A percentile compares a stretch with the other conserved stretches of the same genome.
These are phyloP conservation scores for Endocalyx cinctus DNA, from an alignment of 2,329 filamentous ascomycete genomes.

Conservation along the genomic window DNA sequence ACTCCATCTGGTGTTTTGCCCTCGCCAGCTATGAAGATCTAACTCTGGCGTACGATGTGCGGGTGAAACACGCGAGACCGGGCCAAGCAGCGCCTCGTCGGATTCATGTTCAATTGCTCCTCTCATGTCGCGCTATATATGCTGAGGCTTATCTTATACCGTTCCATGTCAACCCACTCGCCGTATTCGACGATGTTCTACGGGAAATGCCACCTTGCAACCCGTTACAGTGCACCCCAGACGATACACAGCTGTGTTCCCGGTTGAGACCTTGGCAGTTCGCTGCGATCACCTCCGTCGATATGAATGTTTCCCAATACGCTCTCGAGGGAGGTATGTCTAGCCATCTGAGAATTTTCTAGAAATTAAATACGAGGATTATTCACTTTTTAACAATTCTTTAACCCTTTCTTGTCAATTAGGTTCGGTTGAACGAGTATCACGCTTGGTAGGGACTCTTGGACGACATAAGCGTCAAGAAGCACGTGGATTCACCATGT, in stretches of 20 bases:
- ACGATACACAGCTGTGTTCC: conserved; percentile 4
- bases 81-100: conserved; percentile 19
- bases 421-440: conserved; percentile 19
- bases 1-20: conserved; percentile 21
- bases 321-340: conserved; percentile 21
- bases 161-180: conserved; percentile 20
- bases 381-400: too few species aligned
- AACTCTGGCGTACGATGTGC: conserved; percentile 10
- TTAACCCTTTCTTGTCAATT: conserved; percentile 1
- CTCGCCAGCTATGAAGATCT: conserved; percentile 18
- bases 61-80: conserved; percentile 12
- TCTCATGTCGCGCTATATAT: conserved; percentile 23
- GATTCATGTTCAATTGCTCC: conserved; percentile 16
- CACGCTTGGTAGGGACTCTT: conserved; percentile 16
- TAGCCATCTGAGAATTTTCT: neutral
- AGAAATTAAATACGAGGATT: neutral
- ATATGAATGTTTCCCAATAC: conserved; percentile 19
- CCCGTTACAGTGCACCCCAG: conserved; percentile 12
- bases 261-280: conserved; percentile 23
- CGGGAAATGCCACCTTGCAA: conserved; percentile 12
- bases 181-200: conserved; percentile 16
- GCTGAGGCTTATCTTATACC: conserved; percentile 22
- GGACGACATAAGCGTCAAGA: conserved; percentile 17
- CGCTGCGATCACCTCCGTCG: conserved; percentile 19
- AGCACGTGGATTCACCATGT: conserved; percentile 8